Conservation (phyloP, 2,329 filamentous ascomycete species). For the Trichoderma aggressivum region DNA sequence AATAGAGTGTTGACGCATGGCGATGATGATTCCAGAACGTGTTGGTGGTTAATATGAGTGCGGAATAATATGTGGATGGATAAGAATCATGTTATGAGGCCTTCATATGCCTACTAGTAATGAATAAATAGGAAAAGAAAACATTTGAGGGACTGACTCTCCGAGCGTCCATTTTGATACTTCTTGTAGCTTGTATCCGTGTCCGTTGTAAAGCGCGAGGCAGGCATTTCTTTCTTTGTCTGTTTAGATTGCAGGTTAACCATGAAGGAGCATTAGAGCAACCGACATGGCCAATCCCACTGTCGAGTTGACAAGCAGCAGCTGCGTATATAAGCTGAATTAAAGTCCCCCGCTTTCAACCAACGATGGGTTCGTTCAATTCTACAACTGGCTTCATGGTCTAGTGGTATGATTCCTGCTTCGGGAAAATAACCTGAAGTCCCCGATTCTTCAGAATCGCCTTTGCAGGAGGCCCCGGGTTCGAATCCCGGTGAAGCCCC, state of each 20-base stretch:
- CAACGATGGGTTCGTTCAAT: constrained; percentile 16
- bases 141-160: background rate
- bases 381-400: constrained; percentile 23
- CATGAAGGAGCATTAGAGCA: background rate
- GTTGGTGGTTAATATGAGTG: background rate
- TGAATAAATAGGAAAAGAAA: background rate
- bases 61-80: background rate
- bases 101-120: background rate
- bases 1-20: constrained; percentile 23
- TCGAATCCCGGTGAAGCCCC: constrained; percentile 24
- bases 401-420: constrained; percentile 29
- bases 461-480: constrained; percentile 26
- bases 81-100: background rate
- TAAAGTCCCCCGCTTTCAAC: background rate
- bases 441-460: constrained; percentile 23
- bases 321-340: background rate
- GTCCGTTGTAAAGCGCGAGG: background rate
- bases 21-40: background rate
- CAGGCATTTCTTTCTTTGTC: background rate
- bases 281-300: background rate
- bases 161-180: background rate
- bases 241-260: background rate
- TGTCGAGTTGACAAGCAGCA: background rate
- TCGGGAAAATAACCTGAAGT: constrained; percentile 20
- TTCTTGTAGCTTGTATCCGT: background rate